Evolutionary conservation across 2,329 filamentous ascomycete species (phyloP).

Genomic region (Aspergillus novofumigatus): DNA sequence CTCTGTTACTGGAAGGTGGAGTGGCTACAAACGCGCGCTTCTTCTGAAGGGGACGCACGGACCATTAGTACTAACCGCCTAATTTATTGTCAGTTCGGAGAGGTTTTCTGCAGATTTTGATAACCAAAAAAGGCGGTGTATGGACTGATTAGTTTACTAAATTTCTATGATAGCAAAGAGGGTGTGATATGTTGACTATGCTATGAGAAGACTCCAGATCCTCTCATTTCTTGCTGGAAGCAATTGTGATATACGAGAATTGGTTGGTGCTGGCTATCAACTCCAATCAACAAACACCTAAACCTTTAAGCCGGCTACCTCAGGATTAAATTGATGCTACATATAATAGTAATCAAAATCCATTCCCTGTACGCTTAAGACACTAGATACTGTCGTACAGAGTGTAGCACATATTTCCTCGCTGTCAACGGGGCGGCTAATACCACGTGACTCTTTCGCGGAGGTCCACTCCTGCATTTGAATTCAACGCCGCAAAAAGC

Average conservation of each 20-base stretch:
- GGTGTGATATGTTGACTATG: not conserved
- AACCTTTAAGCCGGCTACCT: not conserved
- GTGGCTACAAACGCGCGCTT: slow-evolving; percentile 24
- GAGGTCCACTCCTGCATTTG: not conserved
- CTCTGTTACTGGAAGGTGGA: slow-evolving; percentile 27
- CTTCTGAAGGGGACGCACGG: slow-evolving; percentile 9
- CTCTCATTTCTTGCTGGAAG: not conserved
- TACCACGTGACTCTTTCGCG: not conserved
- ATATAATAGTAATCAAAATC: not conserved
- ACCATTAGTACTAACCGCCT: slow-evolving; percentile 2
- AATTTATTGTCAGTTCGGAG: not conserved
- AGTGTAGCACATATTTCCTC: not conserved
- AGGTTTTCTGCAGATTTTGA: not conserved
- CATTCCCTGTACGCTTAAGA: not conserved
- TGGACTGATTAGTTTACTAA: no score
- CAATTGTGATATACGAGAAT: not conserved
- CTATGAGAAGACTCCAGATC: not conserved
- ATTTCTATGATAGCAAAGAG: not conserved
- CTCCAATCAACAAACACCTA: not conserved
- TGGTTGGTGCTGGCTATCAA: not conserved
- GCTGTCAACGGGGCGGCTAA: not conserved
- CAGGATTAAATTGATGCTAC: not conserved
- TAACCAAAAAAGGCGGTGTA: not conserved
- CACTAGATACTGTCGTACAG: not conserved
- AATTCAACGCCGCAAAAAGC: slow-evolving; percentile 16